These are phyloP conservation scores for Polyplosphaeria fusca DNA, from an alignment of 495 filamentous ascomycete species.

Conservation along the genomic window DNA sequence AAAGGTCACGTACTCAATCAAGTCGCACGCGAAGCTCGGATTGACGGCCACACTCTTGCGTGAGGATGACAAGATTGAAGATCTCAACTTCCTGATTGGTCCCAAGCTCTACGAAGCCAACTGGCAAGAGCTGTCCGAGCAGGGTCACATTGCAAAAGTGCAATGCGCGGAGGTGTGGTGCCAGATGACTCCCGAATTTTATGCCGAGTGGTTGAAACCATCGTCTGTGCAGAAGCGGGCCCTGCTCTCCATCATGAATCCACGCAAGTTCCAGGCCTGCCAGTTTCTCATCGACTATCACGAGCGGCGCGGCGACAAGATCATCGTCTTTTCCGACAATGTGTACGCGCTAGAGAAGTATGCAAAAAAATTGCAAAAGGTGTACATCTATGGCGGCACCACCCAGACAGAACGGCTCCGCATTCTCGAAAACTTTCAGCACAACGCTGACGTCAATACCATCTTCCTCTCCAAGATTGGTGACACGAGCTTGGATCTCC, in stretches of 20 bases:
- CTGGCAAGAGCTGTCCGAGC: slow-evolving; percentile 97
- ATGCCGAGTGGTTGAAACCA: slow-evolving; percentile 80
- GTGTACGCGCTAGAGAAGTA: slow-evolving; percentile 89
- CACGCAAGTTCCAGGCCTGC: slow-evolving; percentile 92
- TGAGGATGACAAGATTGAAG: slow-evolving; percentile 97
- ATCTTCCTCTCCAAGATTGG: slow-evolving; percentile 98
- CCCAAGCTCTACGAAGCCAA: slow-evolving; percentile 98
- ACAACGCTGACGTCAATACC: slow-evolving; percentile 88
- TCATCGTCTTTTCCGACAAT: slow-evolving; percentile 98
- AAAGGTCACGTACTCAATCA: slow-evolving; percentile 84
- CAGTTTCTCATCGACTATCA: slow-evolving; percentile 98
- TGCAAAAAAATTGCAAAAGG: slow-evolving; percentile 78
- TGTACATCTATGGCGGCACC: slow-evolving; percentile 91
- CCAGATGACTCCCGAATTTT: slow-evolving; percentile 98
- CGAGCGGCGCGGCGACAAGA: slow-evolving; percentile 92
- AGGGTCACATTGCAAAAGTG: slow-evolving; percentile 95
- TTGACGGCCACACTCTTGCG: slow-evolving; percentile 90
- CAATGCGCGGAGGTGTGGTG: slow-evolving; percentile 99
- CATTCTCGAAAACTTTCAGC: slow-evolving; percentile 94
- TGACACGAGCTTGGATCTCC: slow-evolving; percentile 93
- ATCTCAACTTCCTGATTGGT: slow-evolving; percentile 96
- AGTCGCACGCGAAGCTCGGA: slow-evolving; percentile 93
- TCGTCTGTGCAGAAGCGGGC: slow-evolving; percentile 64
- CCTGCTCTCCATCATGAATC: slow-evolving; percentile 95
- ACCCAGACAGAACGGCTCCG: slow-evolving; percentile 79